A percentile compares a stretch with the other conserved stretches of the same genome.
phyloP scores from a whole-genome alignment of 176 grass and related monocot genomes.

The Carex littledalei region DNA sequence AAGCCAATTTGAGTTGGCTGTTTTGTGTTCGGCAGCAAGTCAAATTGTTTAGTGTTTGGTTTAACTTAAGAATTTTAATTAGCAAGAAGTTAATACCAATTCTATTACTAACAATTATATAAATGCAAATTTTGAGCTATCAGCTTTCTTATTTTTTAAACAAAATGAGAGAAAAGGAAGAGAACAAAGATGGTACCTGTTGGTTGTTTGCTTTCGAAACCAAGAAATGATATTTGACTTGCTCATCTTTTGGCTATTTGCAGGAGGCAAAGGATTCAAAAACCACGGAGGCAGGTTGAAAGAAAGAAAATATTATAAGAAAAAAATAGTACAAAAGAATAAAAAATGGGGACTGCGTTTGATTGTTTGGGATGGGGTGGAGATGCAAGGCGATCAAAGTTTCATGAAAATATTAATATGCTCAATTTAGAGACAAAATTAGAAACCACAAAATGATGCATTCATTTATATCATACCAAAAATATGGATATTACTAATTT shows the following conservation, averaged over 20 bases:
- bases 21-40: too few relatives aligned
- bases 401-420: not conserved
- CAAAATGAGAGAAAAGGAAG: not conserved
- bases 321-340: not conserved
- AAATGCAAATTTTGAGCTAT: not conserved
- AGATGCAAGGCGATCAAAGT: not conserved
- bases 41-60: too few relatives aligned
- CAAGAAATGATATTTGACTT: not conserved
- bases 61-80: too few relatives aligned
- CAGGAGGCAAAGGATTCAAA: not conserved
- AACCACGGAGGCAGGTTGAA: not conserved
- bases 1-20: not conserved
- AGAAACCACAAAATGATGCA: too few relatives aligned
- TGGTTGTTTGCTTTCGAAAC: too few relatives aligned
- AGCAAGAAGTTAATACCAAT: not conserved
- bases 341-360: not conserved
- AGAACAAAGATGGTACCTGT: not conserved
- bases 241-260: not conserved
- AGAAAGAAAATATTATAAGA: not conserved
- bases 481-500: too few relatives aligned
- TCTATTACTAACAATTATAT: not conserved
- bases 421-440: too few relatives aligned
- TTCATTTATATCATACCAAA: too few relatives aligned
- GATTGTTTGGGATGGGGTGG: not conserved
- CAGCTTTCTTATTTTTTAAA: not conserved